Percentiles rank a stretch among this genome's conserved stretches.
Evolutionary conservation across 1,139 yeast genomes (phyloP).

Genomic region (Waltiozyma solani): DNA sequence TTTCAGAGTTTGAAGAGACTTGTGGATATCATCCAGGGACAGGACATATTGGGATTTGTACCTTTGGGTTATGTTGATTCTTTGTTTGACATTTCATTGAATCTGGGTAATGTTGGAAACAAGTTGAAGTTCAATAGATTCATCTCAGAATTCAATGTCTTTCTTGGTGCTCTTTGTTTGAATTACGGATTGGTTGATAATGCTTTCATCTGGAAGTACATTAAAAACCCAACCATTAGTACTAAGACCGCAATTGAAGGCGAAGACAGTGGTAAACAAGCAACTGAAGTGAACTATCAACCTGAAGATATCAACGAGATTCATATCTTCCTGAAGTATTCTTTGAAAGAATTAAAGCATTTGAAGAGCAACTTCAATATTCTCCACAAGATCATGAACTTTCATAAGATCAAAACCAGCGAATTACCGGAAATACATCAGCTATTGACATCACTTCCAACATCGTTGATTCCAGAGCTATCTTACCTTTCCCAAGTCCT

Average conservation of each 20-base stretch:
- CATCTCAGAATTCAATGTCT: constrained; percentile 36
- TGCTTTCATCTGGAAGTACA: constrained; percentile 34
- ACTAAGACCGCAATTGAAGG: too few relatives aligned
- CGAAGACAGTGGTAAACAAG: too few relatives aligned
- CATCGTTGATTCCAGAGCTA: neutral
- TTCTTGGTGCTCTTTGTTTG: constrained; percentile 30
- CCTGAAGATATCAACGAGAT: constrained; percentile 42
- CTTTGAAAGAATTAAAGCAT: constrained; percentile 35
- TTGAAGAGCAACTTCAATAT: constrained; percentile 26
- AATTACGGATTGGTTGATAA: constrained; percentile 25
- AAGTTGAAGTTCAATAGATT: constrained; percentile 33
- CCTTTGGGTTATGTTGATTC: neutral
- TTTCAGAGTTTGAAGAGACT: neutral
- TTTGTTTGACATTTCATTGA: constrained; percentile 13
- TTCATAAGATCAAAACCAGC: constrained; percentile 32
- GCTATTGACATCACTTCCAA: constrained; percentile 5
- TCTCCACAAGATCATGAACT: constrained; percentile 33
- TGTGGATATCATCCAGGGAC: neutral
- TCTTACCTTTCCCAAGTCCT: constrained; percentile 7
- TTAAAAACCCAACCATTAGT: constrained; percentile 11
- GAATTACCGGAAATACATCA: constrained; percentile 27
- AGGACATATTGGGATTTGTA: neutral
- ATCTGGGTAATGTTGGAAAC: constrained; percentile 22
- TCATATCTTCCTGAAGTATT: constrained; percentile 44
- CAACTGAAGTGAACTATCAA: constrained; percentile 4